Base-by-base conservation (phyloP, 768 basidiomycete genomes). In the Naganishia onofrii region DNA sequence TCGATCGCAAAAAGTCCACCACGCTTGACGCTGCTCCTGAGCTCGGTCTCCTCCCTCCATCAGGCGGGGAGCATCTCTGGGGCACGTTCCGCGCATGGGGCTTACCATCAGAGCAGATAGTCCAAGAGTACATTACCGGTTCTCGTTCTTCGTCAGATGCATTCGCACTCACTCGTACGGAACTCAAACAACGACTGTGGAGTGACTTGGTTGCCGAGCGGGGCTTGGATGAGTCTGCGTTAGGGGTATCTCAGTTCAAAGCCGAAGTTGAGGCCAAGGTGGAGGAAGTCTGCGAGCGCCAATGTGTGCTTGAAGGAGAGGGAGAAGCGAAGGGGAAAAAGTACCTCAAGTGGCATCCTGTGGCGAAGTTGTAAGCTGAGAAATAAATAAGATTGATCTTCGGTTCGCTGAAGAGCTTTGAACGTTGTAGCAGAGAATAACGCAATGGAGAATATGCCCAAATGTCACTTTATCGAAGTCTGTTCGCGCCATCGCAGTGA, bases 101-200 rank as follows among this genome's bases (percentile, higher is more conserved):
- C 17, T 83, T 99, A 55, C 95, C 93, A 0, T 86, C 88, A 17
- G 93, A 98, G 79, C 81, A 83, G 52, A 87, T 88, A 73, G 88
- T 99, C 72, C 83, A 85, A 54, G 80, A 84, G 21, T 80, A 89
- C 48, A 88, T 97, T 51, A 84, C 81, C 71, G 88, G 93, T 66
- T 81, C 85, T 76, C 86, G 88, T 74, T 78, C 78, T n/a, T 83
- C 85, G 15, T 88, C 87, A 67, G 88, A 88, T 23, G 84, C 84
- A 28, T 86, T 86, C 71, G 86, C 86, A 23, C 74, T 90, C 31
- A 88, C 84, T 9, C 77, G 86, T 66, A 83, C 86, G 42, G 90
- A 93, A 75, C 79, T 93, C 53, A 75, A 91, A 6, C 80, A 83
- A 29, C 84, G 84, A 76, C 88, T 88, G 71, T 81, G 84, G 48